Base-by-base conservation (phyloP, 352 stramenopile genomes). In the Phytophthora cryptogea region DNA sequence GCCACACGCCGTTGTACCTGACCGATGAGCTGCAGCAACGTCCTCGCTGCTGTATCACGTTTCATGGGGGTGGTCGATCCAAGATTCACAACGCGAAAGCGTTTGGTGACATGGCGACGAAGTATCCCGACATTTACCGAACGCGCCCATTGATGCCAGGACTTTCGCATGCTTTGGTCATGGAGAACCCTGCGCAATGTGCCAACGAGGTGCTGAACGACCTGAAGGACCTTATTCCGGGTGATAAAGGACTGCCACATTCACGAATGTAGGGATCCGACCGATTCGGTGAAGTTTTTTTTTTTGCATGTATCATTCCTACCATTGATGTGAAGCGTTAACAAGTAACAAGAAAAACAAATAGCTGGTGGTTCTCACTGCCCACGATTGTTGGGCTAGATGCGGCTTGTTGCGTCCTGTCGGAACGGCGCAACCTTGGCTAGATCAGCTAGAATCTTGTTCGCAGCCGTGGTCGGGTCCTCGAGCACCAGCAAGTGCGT, bases 141-240 rank as follows among this genome's bases (percentile, higher is more conserved):
- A 60, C 46, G 3, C 45, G 33, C 11, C 47, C 57, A 2, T 61
- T 76, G 14, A 65, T 88, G 31, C 49, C 58, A 2, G 66, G 72
- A 1, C 68, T 70, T 27, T 76, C 67, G 2, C 78, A 88, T 54
- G 50, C 60, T 11, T 68, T 88, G 52, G 59, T 88, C 20, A 54
- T 84, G 49, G 78, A 88, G 33, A 61, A 82, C 31, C 70, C 72
- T 17, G 68, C 63, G 5, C 42, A 47, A 20, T 77, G 69, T 45
- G 57, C 75, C 4, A 37, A 66, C 7, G 63, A 51, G 8, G 78
- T 87, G 20, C 17, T 83, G 13, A 40, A 59, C 3, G 55, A 68
- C 35, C 58, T 83, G 23, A 31, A 44, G 8, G 57, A 70, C 14
- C 40, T 81, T 8, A 17, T 56, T 23, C 23, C 41, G 2, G 9